Evolutionary conservation across 2,329 filamentous ascomycete genomes (phyloP), one percentile per base, ranked within the genome.

Genomic region (Calonectria montana): DNA sequence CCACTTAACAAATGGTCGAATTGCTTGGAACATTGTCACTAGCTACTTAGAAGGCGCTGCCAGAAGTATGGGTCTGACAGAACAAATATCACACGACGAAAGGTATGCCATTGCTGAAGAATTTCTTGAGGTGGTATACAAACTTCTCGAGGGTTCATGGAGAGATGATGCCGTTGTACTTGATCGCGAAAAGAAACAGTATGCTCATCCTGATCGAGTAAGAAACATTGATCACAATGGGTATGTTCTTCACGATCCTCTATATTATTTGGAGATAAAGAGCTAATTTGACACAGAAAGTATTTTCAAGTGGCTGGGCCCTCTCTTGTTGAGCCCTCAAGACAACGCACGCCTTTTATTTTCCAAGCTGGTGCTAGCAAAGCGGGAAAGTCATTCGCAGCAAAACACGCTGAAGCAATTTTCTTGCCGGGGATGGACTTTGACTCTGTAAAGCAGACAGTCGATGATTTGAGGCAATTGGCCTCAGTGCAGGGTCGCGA

Each of bases 71-170:
- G 86, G 87, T 0, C 76, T 87, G 0, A 78, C 85, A 18, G 78
- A 85, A 15, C 84, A 86, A 67, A 81, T 87, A 35, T 81, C 86
- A 65, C 87, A 88, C 68, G 86, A 88, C 62, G 84, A 87, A 79
- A 82, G 86, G 15, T 88, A 88, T 75, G 80, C 78, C 5, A 85
- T 86, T 21, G 86, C 86, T 0, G 83, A 88, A 57, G 87, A 88
- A 72, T 87, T 87, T 67, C 78, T 87, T 66, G 78, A 85, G 23
- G 82, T 86, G 9, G 77, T 81, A 1, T 85, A 85, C 66, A 87
- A 87, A 75, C 82, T 90, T 0, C 90, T 87, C 87, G 87, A 90
- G 77, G 86, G 85, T 0, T 87, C 85, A 4, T 90, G 88, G 87
- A 71, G 67, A 25, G 83, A 85, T 45, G 83, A 81, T 12, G 83